Conservation (phyloP, 202 grass and related monocot species). For the Panicum virgatum region DNA sequence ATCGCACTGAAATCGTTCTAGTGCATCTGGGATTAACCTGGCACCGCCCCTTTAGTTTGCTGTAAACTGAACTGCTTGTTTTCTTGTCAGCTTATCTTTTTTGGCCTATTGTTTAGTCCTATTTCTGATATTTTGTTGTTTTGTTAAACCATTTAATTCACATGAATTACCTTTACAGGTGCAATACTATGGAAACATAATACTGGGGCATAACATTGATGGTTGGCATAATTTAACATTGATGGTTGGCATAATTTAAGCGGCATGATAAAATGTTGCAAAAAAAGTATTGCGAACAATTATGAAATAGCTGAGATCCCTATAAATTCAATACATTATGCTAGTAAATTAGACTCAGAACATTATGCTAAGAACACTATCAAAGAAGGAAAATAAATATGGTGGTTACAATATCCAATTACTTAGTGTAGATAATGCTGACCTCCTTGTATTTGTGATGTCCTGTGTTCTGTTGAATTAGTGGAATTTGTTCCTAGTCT, state of each 20-base stretch:
- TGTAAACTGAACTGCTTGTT: background rate
- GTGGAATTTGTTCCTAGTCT: background rate
- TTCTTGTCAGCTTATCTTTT: background rate
- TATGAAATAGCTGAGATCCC: too few species aligned
- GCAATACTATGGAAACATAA: constrained; percentile 5
- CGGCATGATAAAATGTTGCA: background rate
- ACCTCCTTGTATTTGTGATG: background rate
- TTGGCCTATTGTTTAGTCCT: background rate
- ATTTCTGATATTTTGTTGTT: background rate
- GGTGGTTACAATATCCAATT: background rate
- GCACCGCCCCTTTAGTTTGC: background rate
- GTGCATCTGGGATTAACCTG: background rate
- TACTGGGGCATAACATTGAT: background rate
- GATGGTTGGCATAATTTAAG: too few species aligned
- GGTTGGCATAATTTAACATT: background rate
- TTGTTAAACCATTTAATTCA: background rate
- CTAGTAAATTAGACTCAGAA: background rate
- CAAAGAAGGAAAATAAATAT: background rate
- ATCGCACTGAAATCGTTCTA: background rate
- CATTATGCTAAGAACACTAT: background rate
- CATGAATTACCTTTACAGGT: background rate
- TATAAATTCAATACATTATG: too few species aligned
- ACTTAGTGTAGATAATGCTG: background rate
- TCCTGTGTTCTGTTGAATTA: background rate
- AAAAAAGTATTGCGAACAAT: background rate